Evolutionary conservation across 805 yeast genomes (phyloP).

Genomic region (Jamesozyma lodderae): DNA sequence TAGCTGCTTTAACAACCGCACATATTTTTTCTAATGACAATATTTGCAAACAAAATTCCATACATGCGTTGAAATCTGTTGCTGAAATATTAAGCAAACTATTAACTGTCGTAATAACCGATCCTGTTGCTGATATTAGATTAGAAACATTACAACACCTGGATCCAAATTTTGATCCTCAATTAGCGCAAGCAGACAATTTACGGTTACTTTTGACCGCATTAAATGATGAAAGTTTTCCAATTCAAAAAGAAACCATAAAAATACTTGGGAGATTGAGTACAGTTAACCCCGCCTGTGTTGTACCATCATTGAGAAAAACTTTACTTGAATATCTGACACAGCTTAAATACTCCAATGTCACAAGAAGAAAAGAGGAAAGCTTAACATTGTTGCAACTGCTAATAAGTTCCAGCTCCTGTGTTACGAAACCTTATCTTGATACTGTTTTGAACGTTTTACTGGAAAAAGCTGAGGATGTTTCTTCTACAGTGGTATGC

Average conservation of each 20-base stretch:
- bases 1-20: constrained; percentile 80
- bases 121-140: constrained; percentile 78
- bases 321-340: constrained; percentile 78
- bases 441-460: constrained; percentile 83
- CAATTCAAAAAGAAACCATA: constrained; percentile 70
- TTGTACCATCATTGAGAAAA: constrained; percentile 85
- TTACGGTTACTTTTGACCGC: constrained; percentile 80
- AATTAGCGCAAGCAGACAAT: constrained; percentile 87
- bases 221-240: constrained; percentile 81
- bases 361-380: constrained; percentile 74
- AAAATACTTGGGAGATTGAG: constrained; percentile 77
- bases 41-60: constrained; percentile 74
- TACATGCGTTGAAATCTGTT: constrained; percentile 72
- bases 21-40: constrained; percentile 68
- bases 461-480: constrained; percentile 63
- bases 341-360: constrained; percentile 72
- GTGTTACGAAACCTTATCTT: constrained; percentile 82
- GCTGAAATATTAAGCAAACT: constrained; percentile 76
- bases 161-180: constrained; percentile 76
- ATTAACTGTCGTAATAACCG: constrained; percentile 77
- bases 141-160: constrained; percentile 67
- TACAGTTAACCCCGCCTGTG: constrained; percentile 85
- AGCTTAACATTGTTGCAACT: constrained; percentile 67
- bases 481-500: constrained; percentile 74
- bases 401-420: constrained; percentile 67